Evolutionary conservation across 768 basidiomycete genomes (phyloP), one percentile per base, ranked within the genome.

Genomic region (Collybiopsis confluens): DNA sequence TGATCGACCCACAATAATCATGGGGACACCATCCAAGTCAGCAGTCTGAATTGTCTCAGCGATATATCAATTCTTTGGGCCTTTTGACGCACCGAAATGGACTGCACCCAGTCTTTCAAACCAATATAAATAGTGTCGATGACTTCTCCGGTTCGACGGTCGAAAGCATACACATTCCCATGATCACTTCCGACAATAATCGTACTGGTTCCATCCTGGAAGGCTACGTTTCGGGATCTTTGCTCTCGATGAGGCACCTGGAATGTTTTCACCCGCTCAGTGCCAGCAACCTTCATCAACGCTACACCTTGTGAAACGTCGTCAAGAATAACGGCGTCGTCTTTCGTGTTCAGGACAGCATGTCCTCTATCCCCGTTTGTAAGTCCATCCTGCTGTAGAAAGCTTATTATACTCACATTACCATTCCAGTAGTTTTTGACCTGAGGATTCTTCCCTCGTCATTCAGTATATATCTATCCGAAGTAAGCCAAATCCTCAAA

Each of bases 121-220:
- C 47, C 47, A 7, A 21, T 48, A n/a, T 18, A 15, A 36, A 48
- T 48, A 2, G 18, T 21, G 33, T 48, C 30, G 30, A 3, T 21
- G 3, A 48, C 16, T n/a, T 7, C 5, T 8, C 47, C 47, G 3
- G 30, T 52, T 4, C 38, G 24, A 23, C 38, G 13, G 41, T 52
- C 51, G 15, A 52, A 52, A 2, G 40, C 40, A 27, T 52, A 52
- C 10, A 52, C 28, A 3, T 27, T 33, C 11, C 51, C 51, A 28
- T 52, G 51, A 23, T 52, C 41, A 26, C 51, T 52, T 2, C 51
- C 51, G 26, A 23, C 43, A 7, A 52, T 21, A 15, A 52, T 27
- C 13, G 9, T 43, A 18, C 3, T 43, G 10, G 11, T 13, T 6
- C 38, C 23, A 20, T 52, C 38, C 13, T 41, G 38, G 20, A 52